A percentile compares a stretch with the other conserved stretches of the same genome.
These are phyloP conservation scores for Murraya paniculata DNA, from an alignment of 345 rosid species.

Conservation along the genomic window DNA sequence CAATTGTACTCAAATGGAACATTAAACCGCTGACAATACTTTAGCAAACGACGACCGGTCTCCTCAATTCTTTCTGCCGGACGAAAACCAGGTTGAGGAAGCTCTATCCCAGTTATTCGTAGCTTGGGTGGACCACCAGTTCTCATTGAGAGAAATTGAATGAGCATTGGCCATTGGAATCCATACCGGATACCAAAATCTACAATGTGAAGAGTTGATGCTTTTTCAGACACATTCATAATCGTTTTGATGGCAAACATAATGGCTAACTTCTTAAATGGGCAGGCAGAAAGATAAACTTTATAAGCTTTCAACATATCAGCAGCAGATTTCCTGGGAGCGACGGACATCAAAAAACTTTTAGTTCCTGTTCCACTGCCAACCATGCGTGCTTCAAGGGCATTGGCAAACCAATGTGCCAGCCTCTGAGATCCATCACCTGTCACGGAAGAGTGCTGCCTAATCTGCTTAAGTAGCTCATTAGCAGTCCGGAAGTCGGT, in stretches of 20 bases:
- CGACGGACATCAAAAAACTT: constrained; percentile 25
- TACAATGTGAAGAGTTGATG: constrained; percentile 65
- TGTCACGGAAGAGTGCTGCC: constrained; percentile 55
- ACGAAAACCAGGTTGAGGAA: constrained; percentile 70
- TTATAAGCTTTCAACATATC: constrained; percentile 58
- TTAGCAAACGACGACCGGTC: constrained; percentile 63
- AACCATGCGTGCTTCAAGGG: constrained; percentile 70
- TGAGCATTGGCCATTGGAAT: constrained; percentile 87
- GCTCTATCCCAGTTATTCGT: constrained; percentile 82
- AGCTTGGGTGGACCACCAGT: constrained; percentile 57
- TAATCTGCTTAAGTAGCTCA: constrained; percentile 73
- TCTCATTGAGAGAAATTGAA: constrained; percentile 47
- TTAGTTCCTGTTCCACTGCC: constrained; percentile 43
- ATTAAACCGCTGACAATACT: constrained; percentile 64
- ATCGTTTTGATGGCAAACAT: constrained; percentile 51
- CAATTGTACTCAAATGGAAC: constrained; percentile 76
- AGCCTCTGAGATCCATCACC: constrained; percentile 83
- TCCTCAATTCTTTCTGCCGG: constrained; percentile 67
- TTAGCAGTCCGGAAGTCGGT: constrained; percentile 61
- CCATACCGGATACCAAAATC: constrained; percentile 87
- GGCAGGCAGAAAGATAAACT: constrained; percentile 46
- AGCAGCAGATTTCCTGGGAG: constrained; percentile 52
- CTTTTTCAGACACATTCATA: constrained; percentile 42
- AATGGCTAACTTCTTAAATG: constrained; percentile 62
- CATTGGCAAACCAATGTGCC: constrained; percentile 81